Evolutionary conservation across 495 filamentous ascomycete species (phyloP).

Genomic region (Clohesyomyces aquaticus): DNA sequence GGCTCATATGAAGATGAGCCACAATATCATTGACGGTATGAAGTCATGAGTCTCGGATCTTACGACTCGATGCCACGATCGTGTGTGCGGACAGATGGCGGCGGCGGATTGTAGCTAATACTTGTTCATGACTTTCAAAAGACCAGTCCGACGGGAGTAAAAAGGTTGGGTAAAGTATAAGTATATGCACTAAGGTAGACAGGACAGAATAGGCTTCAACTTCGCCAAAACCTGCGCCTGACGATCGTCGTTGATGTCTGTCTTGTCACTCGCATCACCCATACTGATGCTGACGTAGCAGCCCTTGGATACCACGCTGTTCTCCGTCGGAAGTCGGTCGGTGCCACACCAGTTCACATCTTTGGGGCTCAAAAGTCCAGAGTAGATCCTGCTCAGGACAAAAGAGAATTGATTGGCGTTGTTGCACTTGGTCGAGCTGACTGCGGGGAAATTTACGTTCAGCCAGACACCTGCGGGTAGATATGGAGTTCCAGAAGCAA

Average conservation of each 20-base stretch:
- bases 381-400: constrained; percentile 62
- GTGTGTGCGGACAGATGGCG: too few species aligned
- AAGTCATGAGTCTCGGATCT: too few species aligned
- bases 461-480: constrained; percentile 62
- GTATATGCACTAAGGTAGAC: constrained; percentile 38
- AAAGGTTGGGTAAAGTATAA: neutral
- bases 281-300: constrained; percentile 69
- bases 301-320: constrained; percentile 52
- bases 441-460: constrained; percentile 67
- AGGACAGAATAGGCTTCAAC: constrained; percentile 57
- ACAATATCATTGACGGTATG: too few species aligned
- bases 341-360: constrained; percentile 63
- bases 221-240: constrained; percentile 62
- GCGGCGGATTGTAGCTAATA: too few species aligned
- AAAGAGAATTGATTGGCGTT: constrained; percentile 59
- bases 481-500: constrained; percentile 62
- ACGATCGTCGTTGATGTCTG: constrained; percentile 56
- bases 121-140: too few species aligned
- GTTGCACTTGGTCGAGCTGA: constrained; percentile 53
- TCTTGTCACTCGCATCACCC: constrained; percentile 61
- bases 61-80: too few species aligned
- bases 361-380: constrained; percentile 55
- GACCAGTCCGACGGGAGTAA: too few species aligned
- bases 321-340: constrained; percentile 62
- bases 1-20: too few species aligned